Percentiles rank a stretch among this genome's conserved stretches.
phyloP scores from a whole-genome alignment of 2,329 filamentous ascomycete species.

The Pseudogymnoascus sp. region DNA sequence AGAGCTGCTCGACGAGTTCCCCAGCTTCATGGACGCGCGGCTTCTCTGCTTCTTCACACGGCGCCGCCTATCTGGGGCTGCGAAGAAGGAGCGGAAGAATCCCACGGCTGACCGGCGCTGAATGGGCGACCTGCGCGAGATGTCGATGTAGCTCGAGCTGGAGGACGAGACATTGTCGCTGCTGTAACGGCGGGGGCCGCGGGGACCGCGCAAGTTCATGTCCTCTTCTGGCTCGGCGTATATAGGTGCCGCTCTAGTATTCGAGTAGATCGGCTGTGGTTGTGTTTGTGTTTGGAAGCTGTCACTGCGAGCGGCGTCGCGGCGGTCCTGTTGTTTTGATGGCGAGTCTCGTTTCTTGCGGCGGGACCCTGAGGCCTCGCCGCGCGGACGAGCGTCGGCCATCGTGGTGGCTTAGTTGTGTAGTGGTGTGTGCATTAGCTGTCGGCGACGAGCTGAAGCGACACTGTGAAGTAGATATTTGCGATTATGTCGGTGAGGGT shows the following conservation, averaged over 20 bases:
- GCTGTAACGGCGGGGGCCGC: conserved; percentile 3
- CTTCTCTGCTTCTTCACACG: conserved; percentile 38
- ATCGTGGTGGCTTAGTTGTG: conserved; percentile 2
- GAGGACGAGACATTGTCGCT: conserved; percentile 34
- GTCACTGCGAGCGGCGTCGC: background rate
- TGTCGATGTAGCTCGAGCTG: conserved; percentile 55
- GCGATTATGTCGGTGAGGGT: background rate
- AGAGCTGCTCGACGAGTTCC: conserved; percentile 58
- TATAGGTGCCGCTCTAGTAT: conserved; percentile 4
- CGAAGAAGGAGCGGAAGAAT: conserved; percentile 55
- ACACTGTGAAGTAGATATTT: conserved; percentile 1
- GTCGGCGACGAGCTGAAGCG: background rate
- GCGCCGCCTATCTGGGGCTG: conserved; percentile 43
- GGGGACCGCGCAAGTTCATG: background rate
- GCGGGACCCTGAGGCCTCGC: background rate
- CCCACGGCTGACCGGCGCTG: conserved; percentile 38
- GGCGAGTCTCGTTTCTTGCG: conserved; percentile 6
- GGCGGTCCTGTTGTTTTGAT: conserved; percentile 6
- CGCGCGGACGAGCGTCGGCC: background rate
- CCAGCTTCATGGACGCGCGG: conserved; percentile 46
- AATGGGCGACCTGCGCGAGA: conserved; percentile 46
- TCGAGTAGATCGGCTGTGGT: background rate
- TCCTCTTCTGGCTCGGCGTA: conserved; percentile 4
- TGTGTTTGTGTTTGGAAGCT: background rate
- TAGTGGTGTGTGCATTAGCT: conserved; percentile 4